Evolutionary conservation across 805 yeast genomes (phyloP), one percentile per base, ranked within the genome.

Genomic region (Myxozyma kluyveri): DNA sequence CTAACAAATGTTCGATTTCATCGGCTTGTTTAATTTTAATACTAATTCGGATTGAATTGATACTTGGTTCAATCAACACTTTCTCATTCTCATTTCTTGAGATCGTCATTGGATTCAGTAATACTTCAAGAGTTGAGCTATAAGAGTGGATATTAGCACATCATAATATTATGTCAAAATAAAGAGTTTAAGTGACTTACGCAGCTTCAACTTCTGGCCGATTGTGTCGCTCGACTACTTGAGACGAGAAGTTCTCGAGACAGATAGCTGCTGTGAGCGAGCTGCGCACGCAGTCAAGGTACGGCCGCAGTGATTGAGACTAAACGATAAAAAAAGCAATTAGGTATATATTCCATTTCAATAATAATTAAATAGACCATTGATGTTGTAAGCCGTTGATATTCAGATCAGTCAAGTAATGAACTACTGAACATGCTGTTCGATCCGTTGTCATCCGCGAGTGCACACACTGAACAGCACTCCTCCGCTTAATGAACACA

Each of bases 291-390:
- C 97, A 96, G 5, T 87, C 83, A 48, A 93, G 78, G 65, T 93
- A 93, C 54, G 99, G 99, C 65, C 91, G 88, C 55, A 93, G 79
- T 2, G 99, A 91, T 81, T 93, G 99, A 12, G 98, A 91, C 99
- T 86, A 45, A 42, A 38, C 24, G 27, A n/a, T n/a, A n/a, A n/a
- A n/a, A n/a, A n/a, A n/a, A n/a, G n/a, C n/a, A n/a, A n/a, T n/a
- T n/a, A n/a, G n/a, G n/a, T n/a, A n/a, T n/a, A n/a, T n/a, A n/a
- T n/a, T n/a, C n/a, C n/a, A n/a, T n/a, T n/a, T n/a, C n/a, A n/a
- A n/a, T n/a, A n/a, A n/a, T n/a, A n/a, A n/a, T n/a, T n/a, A n/a
- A n/a, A n/a, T n/a, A n/a, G n/a, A n/a, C n/a, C n/a, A n/a, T n/a
- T n/a, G n/a, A n/a, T n/a, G n/a, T n/a, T n/a, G n/a, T n/a, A n/a